Percentiles rank a stretch among this genome's conserved stretches.
phyloP scores from a whole-genome alignment of 441 rosid species.

The Gossypium aridum region DNA sequence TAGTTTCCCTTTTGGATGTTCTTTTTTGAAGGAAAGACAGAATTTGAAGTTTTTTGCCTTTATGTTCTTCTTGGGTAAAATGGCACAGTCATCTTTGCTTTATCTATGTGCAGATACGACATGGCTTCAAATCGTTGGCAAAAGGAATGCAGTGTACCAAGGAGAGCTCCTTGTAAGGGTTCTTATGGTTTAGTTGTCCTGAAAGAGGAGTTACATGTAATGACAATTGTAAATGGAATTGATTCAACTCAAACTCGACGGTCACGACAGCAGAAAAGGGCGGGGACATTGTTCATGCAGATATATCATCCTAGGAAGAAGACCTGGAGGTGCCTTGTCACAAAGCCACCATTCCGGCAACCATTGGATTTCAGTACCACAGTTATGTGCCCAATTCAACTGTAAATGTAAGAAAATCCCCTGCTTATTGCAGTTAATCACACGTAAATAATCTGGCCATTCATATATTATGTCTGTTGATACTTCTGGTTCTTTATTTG shows the following conservation, averaged over 20 bases:
- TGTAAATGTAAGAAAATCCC: conserved; percentile 26
- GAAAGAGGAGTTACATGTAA: conserved; percentile 61
- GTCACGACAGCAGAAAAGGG: conserved; percentile 43
- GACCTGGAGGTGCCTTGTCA: conserved; percentile 55
- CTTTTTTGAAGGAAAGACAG: neutral
- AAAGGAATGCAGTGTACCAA: conserved; percentile 58
- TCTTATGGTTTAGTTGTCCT: conserved; percentile 55
- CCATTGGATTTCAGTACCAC: conserved; percentile 58
- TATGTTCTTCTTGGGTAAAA: neutral
- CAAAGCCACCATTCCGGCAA: conserved; percentile 42
- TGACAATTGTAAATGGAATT: conserved; percentile 40
- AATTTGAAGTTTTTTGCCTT: neutral
- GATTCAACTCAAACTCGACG: conserved; percentile 41
- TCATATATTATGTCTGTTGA: neutral
- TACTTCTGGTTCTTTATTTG: conserved; percentile 1
- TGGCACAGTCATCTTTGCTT: neutral
- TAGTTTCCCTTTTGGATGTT: neutral
- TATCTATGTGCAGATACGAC: conserved; percentile 43
- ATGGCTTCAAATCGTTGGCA: conserved; percentile 50
- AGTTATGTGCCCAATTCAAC: conserved; percentile 57
- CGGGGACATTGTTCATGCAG: conserved; percentile 51
- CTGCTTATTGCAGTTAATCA: neutral
- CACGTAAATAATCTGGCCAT: conserved; percentile 1
- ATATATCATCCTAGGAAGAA: conserved; percentile 61
- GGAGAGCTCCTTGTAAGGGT: conserved; percentile 34